A percentile compares a stretch with the other conserved stretches of the same genome.
These are phyloP conservation scores for Cyberlindnera petersonii DNA, from an alignment of 805 yeast genomes.

Conservation along the genomic window DNA sequence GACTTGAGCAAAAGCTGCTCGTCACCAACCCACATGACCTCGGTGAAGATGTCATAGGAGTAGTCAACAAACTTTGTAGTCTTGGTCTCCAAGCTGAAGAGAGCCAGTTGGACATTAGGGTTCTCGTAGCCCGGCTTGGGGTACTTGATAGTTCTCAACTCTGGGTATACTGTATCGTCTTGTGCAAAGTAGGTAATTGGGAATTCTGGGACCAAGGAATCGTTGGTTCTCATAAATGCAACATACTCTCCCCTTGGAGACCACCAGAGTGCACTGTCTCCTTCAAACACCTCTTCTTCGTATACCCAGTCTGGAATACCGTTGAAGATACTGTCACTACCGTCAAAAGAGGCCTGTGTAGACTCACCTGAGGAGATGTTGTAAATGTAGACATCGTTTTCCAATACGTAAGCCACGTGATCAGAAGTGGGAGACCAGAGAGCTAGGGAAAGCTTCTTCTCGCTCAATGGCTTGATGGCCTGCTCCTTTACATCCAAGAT, in stretches of 20 bases:
- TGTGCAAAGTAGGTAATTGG: constrained; percentile 74
- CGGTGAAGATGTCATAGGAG: constrained; percentile 49
- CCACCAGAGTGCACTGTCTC: constrained; percentile 83
- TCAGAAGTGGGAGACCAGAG: constrained; percentile 73
- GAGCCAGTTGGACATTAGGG: constrained; percentile 56
- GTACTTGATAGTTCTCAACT: constrained; percentile 58
- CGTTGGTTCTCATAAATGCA: constrained; percentile 65
- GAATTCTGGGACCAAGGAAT: constrained; percentile 66
- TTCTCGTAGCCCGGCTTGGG: constrained; percentile 83
- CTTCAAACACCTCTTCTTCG: constrained; percentile 80
- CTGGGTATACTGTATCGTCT: constrained; percentile 54
- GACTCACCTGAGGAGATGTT: constrained; percentile 30
- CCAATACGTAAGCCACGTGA: constrained; percentile 59
- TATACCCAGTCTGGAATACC: constrained; percentile 95
- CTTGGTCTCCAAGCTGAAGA: constrained; percentile 36
- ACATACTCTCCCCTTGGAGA: constrained; percentile 66
- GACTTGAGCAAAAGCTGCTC: constrained; percentile 48
- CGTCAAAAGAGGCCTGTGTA: constrained; percentile 58
- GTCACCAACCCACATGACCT: constrained; percentile 66
- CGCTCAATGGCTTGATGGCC: constrained; percentile 26
- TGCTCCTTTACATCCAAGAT: constrained; percentile 32
- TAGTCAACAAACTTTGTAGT: constrained; percentile 39
- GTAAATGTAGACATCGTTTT: constrained; percentile 65
- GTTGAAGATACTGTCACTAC: constrained; percentile 66
- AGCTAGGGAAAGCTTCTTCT: constrained; percentile 42